phyloP scores from a whole-genome alignment of 2,329 filamentous ascomycete genomes.

The Alternaria sp. region DNA sequence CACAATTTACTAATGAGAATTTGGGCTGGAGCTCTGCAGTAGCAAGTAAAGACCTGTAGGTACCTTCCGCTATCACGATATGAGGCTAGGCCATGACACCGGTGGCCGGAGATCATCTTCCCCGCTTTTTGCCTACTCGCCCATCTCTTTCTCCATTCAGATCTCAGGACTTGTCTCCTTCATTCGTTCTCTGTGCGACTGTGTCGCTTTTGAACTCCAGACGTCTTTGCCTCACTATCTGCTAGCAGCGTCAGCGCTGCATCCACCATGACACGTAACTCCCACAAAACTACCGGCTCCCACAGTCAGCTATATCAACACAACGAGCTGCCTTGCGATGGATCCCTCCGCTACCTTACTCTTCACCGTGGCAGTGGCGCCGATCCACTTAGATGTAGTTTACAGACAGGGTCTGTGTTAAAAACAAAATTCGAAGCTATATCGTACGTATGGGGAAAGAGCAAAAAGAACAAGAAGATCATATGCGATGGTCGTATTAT shows the following conservation, averaged over 20 bases:
- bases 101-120: background rate
- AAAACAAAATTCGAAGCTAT: conserved; percentile 22
- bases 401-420: conserved; percentile 9
- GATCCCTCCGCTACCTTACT: conserved; percentile 9
- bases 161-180: background rate
- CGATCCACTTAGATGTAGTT: conserved; percentile 16
- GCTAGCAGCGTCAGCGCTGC: background rate
- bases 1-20: background rate
- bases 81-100: background rate
- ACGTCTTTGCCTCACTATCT: background rate
- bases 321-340: conserved; percentile 8
- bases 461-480: conserved; percentile 12
- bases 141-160: background rate
- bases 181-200: background rate
- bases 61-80: background rate
- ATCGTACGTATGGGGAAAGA: conserved; percentile 24
- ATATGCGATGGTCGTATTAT: conserved; percentile 11
- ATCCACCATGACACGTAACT: background rate
- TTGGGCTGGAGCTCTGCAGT: background rate
- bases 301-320: conserved; percentile 10
- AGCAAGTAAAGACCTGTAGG: background rate
- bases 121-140: background rate
- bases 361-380: conserved; percentile 7
- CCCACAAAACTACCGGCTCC: background rate
- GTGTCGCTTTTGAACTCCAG: background rate